These are phyloP conservation scores for Eimeria maxima DNA, from an alignment of 169 alveolate genomes.

Conservation along the genomic window DNA sequence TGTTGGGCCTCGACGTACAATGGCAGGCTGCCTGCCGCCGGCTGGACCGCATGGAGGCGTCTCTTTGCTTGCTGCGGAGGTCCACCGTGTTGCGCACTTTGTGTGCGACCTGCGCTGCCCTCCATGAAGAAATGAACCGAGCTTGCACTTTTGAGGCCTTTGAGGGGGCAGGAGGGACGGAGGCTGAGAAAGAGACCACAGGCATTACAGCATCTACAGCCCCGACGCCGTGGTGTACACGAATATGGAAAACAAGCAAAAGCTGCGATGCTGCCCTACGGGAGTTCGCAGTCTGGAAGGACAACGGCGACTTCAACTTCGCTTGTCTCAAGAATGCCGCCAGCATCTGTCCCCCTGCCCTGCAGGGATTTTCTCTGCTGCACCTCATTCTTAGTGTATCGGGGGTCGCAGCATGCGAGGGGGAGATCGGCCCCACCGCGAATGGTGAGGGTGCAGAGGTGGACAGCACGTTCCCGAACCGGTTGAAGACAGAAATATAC, in stretches of 20 bases:
- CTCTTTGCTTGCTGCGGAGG: neutral
- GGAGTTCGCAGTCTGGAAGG: slow-evolving; percentile 50
- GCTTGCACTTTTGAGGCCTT: neutral
- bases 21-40: slow-evolving; percentile 37
- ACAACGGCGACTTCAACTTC: slow-evolving; percentile 52
- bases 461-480: slow-evolving; percentile 6
- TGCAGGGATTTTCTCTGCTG: slow-evolving; percentile 32
- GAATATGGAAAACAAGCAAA: neutral
- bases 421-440: neutral
- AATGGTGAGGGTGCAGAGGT: neutral
- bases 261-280: slow-evolving; percentile 26
- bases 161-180: neutral
- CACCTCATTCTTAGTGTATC: slow-evolving; percentile 28
- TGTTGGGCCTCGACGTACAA: slow-evolving; percentile 39
- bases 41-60: slow-evolving; percentile 22
- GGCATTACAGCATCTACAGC: neutral
- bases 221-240: neutral
- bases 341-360: neutral
- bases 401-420: neutral
- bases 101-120: slow-evolving; percentile 6
- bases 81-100: neutral
- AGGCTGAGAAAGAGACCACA: neutral
- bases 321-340: slow-evolving; percentile 41
- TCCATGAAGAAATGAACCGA: slow-evolving; percentile 17
- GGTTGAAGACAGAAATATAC: slow-evolving; percentile 14